Evolutionary conservation across 2,329 filamentous ascomycete genomes (phyloP).

Genomic region (Leptographium lundbergii): DNA sequence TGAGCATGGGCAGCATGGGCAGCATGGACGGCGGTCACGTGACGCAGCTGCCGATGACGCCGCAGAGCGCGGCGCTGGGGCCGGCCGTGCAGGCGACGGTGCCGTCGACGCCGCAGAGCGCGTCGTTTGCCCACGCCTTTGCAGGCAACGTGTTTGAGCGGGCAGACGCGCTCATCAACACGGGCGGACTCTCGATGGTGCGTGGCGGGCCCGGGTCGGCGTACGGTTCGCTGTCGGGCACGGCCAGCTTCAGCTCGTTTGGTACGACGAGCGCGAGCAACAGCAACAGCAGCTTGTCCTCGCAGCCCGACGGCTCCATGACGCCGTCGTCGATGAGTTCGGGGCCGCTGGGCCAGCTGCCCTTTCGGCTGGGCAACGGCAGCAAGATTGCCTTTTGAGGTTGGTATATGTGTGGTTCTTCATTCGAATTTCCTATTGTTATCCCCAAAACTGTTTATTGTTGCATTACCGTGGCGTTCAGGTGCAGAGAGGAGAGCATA

Average conservation of each 20-base stretch:
- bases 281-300: slow-evolving; percentile 12
- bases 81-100: slow-evolving; percentile 85
- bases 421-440: no score
- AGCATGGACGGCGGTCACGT: slow-evolving; percentile 6
- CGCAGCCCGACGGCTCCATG: slow-evolving; percentile 16
- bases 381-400: slow-evolving; percentile 1
- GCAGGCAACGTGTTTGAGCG: slow-evolving; percentile 47
- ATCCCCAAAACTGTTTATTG: neutral
- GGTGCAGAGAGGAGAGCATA: neutral
- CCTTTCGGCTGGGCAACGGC: slow-evolving; percentile 18
- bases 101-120: slow-evolving; percentile 53
- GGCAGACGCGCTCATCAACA: slow-evolving; percentile 43
- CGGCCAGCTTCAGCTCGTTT: slow-evolving; percentile 35
- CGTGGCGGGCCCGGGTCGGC: slow-evolving; percentile 22
- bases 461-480: neutral
- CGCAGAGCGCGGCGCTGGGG: slow-evolving; percentile 76
- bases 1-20: slow-evolving; percentile 4
- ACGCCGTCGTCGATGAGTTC: slow-evolving; percentile 19
- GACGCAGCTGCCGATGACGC: slow-evolving; percentile 60
- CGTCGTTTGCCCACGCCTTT: slow-evolving; percentile 41
- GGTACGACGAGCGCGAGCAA: slow-evolving; percentile 14
- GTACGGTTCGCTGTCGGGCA: slow-evolving; percentile 46
- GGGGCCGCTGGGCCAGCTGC: slow-evolving; percentile 13
- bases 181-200: slow-evolving; percentile 44
- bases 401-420: no score